A percentile compares a stretch with the other conserved stretches of the same genome.
phyloP scores from a whole-genome alignment of 805 yeast species.

The Cephaloascus albidus region DNA sequence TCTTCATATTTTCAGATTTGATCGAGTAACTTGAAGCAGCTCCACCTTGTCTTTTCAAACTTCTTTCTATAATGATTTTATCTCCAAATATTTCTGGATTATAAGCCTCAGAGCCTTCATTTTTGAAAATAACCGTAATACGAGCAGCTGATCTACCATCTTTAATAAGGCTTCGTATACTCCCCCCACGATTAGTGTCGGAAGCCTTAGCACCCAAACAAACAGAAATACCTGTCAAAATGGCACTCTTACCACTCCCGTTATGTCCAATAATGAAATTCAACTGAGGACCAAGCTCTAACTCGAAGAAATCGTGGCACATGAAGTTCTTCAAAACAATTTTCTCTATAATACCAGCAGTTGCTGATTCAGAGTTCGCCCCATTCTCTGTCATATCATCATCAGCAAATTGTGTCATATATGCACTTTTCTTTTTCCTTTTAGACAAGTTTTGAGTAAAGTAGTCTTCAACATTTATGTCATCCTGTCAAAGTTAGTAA shows the following conservation, averaged over 20 bases:
- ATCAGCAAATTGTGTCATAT: not conserved
- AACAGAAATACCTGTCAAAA: conserved; percentile 77
- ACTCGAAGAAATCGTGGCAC: conserved; percentile 80
- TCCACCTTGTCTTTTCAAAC: conserved; percentile 42
- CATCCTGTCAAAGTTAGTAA: not conserved
- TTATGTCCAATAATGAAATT: conserved; percentile 86
- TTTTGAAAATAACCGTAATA: conserved; percentile 54
- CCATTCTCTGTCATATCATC: conserved; percentile 9
- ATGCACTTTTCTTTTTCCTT: not conserved
- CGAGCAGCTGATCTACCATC: conserved; percentile 68
- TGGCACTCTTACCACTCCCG: conserved; percentile 88
- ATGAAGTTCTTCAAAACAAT: conserved; percentile 68
- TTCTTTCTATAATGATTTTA: conserved; percentile 61
- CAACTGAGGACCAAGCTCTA: conserved; percentile 68
- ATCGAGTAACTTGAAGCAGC: conserved; percentile 41
- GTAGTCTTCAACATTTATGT: not conserved
- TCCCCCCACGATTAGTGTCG: conserved; percentile 77
- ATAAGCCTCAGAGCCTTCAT: conserved; percentile 59
- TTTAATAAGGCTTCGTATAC: conserved; percentile 60
- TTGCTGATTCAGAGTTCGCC: conserved; percentile 15
- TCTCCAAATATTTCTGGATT: conserved; percentile 60
- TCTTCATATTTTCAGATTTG: conserved; percentile 39
- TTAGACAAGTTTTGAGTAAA: not conserved
- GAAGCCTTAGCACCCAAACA: conserved; percentile 86
- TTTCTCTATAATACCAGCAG: conserved; percentile 61